Percentiles rank a stretch among this genome's conserved stretches.
phyloP scores from a whole-genome alignment of 2,329 filamentous ascomycete species.

The Neofusicoccum kwambonambiense region DNA sequence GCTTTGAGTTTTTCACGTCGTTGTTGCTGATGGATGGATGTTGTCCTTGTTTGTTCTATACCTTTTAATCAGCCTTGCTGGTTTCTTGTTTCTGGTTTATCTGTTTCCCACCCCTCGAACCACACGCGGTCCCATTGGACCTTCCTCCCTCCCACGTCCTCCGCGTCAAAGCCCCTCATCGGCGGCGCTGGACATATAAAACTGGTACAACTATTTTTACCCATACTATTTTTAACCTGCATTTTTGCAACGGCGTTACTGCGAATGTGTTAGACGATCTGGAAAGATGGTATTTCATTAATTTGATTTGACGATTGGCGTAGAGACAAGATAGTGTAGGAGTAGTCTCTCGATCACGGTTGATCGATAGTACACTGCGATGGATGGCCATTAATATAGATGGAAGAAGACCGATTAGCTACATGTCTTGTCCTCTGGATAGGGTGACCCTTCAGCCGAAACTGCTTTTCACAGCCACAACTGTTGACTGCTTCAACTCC shows the following conservation, averaged over 20 bases:
- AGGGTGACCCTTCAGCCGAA: too few species aligned
- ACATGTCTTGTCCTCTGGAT: too few species aligned
- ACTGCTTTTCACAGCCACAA: too few species aligned
- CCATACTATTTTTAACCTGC: not conserved
- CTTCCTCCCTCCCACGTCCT: not conserved
- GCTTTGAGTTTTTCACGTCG: not conserved
- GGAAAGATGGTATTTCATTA: not conserved
- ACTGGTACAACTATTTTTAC: not conserved
- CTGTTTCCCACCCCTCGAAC: not conserved
- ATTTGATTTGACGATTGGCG: not conserved
- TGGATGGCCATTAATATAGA: not conserved
- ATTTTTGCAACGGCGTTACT: not conserved
- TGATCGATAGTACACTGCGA: not conserved
- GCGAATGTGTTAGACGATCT: constrained; percentile 10
- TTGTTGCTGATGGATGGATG: constrained; percentile 10
- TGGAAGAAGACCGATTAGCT: not conserved
- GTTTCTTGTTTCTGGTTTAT: not conserved
- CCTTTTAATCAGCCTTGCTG: constrained; percentile 12
- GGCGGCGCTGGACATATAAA: not conserved
- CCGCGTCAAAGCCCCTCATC: not conserved
- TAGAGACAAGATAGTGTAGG: not conserved
- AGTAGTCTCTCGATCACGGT: not conserved
- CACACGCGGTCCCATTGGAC: not conserved
- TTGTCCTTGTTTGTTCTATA: constrained; percentile 8
- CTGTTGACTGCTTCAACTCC: too few species aligned